Evolutionary conservation across 805 yeast genomes (phyloP), one percentile per base, ranked within the genome.

Genomic region (Candida coquimbonensis): DNA sequence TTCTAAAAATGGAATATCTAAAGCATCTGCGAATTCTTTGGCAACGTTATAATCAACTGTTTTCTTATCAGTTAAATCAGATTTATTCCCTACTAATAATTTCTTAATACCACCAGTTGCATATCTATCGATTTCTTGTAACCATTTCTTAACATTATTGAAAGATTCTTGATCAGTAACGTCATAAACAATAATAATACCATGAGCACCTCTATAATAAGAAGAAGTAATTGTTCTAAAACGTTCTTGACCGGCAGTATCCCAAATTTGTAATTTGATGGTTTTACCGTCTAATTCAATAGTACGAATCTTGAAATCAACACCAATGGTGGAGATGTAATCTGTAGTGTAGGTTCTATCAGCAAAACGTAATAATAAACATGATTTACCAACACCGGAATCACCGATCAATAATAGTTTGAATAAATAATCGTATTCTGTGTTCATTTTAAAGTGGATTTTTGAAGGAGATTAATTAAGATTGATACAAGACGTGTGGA

Each of bases 231-330:
- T 91, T 43, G 99, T 93, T 70, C 98, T 83, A 73, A 93, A 93
- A 59, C 99, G 76, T 68, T 93, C 99, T 73, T 93, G 99, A 40
- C 99, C 99, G 12, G 98, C 99, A 46, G 99, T 93, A 65, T 93
- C 99, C 99, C 99, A 93, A 63, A 93, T 91, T 72, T 93, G 99
- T 63, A 93, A 78, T 71, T 93, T 93, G 65, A 93, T 93, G 45
- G 96, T 87, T 74, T 93, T 93, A 54, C 98, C 98, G 59, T 93
- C 97, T 50, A 93, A 75, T 64, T 93, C 98, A 46, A 86, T 84
- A 42, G 93, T 86, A 72, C 89, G 81, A 64, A 85, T 85, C 60
- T 78, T 78, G 75, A 93, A 93, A 66, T 93, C 99, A 44, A 93
- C 98, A 47, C 99, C 99, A 64, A 93, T 93, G 39, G 99, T 93